phyloP scores from a whole-genome alignment of 108 stramenopile species.

The Licmophora abbreviata region DNA sequence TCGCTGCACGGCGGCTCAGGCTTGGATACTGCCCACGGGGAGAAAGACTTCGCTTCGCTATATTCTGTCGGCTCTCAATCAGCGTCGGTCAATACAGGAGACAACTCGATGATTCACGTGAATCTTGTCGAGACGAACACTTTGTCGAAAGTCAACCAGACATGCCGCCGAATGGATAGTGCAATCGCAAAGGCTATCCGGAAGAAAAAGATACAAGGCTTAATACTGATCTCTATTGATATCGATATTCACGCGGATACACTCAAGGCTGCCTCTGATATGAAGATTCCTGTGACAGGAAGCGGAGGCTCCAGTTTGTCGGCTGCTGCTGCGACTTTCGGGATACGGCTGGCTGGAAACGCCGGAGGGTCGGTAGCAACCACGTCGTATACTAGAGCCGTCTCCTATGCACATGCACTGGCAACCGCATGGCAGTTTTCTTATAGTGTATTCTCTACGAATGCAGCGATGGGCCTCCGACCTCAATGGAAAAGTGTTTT shows the following conservation, averaged over 20 bases:
- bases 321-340: constrained; percentile 21
- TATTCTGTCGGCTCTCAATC: constrained; percentile 11
- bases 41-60: constrained; percentile 17
- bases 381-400: constrained; percentile 49
- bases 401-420: constrained; percentile 44
- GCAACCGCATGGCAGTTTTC: constrained; percentile 27
- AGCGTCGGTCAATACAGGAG: not conserved
- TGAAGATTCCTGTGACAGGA: constrained; percentile 40
- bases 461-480: not conserved
- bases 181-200: constrained; percentile 10
- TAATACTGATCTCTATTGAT: constrained; percentile 46
- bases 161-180: constrained; percentile 15
- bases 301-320: constrained; percentile 57
- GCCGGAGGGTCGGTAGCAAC: constrained; percentile 64
- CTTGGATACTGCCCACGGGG: constrained; percentile 30
- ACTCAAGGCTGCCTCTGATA: constrained; percentile 19
- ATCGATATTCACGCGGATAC: constrained; percentile 17
- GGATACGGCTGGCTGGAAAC: constrained; percentile 45
- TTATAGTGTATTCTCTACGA: constrained; percentile 26
- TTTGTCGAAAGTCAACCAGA: constrained; percentile 28
- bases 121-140: constrained; percentile 2
- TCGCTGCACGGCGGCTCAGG: constrained; percentile 26
- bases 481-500: constrained; percentile 27
- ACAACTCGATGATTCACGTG: too few species aligned
- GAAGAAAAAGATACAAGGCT: constrained; percentile 18